Evolutionary conservation across 352 stramenopile genomes (phyloP).

Genomic region (Aphanomyces stellatus): DNA sequence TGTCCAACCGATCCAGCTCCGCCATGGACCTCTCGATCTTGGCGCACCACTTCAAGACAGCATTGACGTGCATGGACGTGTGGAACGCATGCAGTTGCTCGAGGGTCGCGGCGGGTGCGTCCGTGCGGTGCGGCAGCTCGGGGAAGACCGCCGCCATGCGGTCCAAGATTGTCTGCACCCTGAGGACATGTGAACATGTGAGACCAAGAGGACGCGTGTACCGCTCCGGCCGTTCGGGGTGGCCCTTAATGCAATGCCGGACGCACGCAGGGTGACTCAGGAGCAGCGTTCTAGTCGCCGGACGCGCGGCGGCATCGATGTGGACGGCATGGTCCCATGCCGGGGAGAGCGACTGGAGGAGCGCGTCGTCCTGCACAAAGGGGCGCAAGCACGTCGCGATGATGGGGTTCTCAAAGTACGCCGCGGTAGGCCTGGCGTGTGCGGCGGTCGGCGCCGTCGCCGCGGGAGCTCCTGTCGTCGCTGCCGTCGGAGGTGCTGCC

Average conservation of each 20-base stretch:
- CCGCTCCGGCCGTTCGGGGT: conserved; percentile 43
- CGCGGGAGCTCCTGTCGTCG: no score
- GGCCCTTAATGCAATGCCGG: conserved; percentile 33
- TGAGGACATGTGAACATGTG: neutral
- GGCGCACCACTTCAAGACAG: conserved; percentile 34
- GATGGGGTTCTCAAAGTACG: no score
- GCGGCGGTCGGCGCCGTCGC: no score
- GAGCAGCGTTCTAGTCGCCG: conserved; percentile 25
- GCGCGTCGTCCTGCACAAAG: no score
- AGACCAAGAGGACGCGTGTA: neutral
- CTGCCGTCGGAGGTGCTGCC: no score
- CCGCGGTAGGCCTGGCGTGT: no score
- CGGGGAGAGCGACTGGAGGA: no score
- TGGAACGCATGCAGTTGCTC: conserved; percentile 52
- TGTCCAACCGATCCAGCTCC: conserved; percentile 30
- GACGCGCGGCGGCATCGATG: neutral
- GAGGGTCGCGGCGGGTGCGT: conserved; percentile 30
- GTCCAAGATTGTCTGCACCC: conserved; percentile 34
- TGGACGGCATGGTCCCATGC: no score
- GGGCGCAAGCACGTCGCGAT: no score
- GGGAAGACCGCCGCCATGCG: conserved; percentile 31
- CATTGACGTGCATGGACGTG: conserved; percentile 42
- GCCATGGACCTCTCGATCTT: conserved; percentile 60
- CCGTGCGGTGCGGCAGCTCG: conserved; percentile 21
- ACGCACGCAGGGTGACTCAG: conserved; percentile 45